These are phyloP conservation scores for Auriculariales sp. DNA, from an alignment of 768 basidiomycete genomes.

Conservation along the genomic window DNA sequence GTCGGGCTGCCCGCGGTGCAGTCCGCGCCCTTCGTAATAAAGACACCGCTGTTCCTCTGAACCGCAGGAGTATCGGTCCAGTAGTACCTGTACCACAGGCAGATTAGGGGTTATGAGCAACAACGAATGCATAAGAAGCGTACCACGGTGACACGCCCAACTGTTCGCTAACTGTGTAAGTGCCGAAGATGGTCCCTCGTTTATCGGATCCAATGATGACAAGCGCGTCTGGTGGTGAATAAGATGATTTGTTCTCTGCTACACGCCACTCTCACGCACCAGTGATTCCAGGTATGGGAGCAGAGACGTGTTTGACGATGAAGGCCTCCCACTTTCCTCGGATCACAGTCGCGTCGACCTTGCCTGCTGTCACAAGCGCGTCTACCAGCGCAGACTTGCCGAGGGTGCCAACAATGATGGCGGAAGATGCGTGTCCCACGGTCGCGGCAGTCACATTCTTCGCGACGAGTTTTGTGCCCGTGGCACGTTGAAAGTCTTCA, in stretches of 20 bases:
- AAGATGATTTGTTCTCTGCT: too few relatives aligned
- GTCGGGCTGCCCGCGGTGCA: constrained; percentile 44
- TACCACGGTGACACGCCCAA: constrained; percentile 64
- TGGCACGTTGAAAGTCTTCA: constrained; percentile 45
- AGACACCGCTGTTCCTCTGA: constrained; percentile 30
- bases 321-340: constrained; percentile 57
- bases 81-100: constrained; percentile 24
- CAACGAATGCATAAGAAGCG: constrained; percentile 24
- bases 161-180: constrained; percentile 59
- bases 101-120: neutral
- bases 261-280: too few relatives aligned
- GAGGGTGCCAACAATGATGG: constrained; percentile 53
- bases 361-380: constrained; percentile 34
- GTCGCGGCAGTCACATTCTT: constrained; percentile 32
- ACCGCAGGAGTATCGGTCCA: constrained; percentile 66
- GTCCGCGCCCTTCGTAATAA: constrained; percentile 13
- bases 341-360: constrained; percentile 40
- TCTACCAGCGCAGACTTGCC: constrained; percentile 41
- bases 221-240: constrained; percentile 35
- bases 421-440: constrained; percentile 15
- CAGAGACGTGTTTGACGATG: constrained; percentile 33
- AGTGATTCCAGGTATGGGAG: constrained; percentile 35
- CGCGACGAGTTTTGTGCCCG: constrained; percentile 33
- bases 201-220: constrained; percentile 58
- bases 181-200: constrained; percentile 48